Evolutionary conservation across 345 rosid species (phyloP), one percentile per base, ranked within the genome.

Genomic region (Arabidopsis arenosa): DNA sequence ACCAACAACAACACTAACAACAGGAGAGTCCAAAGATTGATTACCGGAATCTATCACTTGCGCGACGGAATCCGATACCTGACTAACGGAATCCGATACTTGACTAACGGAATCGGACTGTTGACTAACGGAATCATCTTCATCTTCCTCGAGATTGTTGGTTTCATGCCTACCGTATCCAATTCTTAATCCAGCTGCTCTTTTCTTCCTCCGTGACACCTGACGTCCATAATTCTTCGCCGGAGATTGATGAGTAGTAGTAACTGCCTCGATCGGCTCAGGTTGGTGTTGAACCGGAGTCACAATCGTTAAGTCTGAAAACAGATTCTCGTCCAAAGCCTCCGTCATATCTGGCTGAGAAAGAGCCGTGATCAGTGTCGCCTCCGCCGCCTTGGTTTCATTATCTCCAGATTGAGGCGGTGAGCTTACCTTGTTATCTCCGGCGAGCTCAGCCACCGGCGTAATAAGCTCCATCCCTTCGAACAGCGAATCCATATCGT

Each of bases 401-500:
- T 59, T 17, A 65, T 13, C 70, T 35, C 56, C 70, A 37, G 72
- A 66, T 53, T 57, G 48, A 7, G 82, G 71, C 18, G 57, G 65
- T 39, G 70, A 62, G 26, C 15, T 30, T 33, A 67, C 51, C 41
- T 59, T 37, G 35, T 54, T 70, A 5, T 63, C 65, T 39, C 36
- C 74, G 13, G 57, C 26, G 60, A 86, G 59, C 59, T 85, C 91
- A 54, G 88, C 75, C 44, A 21, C 52, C 21, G 90, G 95, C 3
- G 90, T 74, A 52, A 89, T 82, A 66, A 93, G 79, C 8, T 81
- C 93, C 98, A 93, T 93, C 52, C 97, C 98, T 63, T 93, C 97
- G 79, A 93, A 93, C 53, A 93, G 83, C 0, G 98, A 93, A 62
- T 88, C 96, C 87, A 89, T 81, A 11, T 86, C 87, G 60, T 78